A percentile compares a stretch with the other conserved stretches of the same genome.
phyloP scores from a whole-genome alignment of 139 green algal genomes.

The Diplosphaera chodatii region DNA sequence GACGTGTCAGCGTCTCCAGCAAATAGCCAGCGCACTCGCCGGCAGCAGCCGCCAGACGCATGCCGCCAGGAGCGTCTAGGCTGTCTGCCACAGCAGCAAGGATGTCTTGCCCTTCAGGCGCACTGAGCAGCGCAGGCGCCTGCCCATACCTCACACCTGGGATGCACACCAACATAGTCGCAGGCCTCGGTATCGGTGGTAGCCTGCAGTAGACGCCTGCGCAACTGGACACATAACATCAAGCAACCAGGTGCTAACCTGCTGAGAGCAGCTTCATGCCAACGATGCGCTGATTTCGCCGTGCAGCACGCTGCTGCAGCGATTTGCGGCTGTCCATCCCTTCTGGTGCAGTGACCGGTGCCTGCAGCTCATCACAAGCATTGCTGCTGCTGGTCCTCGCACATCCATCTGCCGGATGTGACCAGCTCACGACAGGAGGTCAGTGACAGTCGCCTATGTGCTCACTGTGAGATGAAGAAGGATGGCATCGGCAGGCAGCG shows the following conservation, averaged over 20 bases:
- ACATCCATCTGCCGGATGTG: no score
- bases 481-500: conserved; percentile 4
- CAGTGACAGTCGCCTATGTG: neutral
- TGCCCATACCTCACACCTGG: conserved; percentile 18
- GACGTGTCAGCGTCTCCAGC: neutral
- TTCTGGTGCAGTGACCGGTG: no score
- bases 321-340: no score
- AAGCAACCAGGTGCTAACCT: neutral
- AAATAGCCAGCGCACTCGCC: conserved; percentile 3
- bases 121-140: neutral
- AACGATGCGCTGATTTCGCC: conserved; percentile 2
- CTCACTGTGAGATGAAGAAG: neutral
- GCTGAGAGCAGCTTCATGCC: conserved; percentile 10
- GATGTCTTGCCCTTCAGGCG: neutral
- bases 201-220: no score
- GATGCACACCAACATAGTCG: no score
- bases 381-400: no score
- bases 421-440: no score
- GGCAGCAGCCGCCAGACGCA: neutral
- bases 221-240: no score
- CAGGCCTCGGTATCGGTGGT: no score
- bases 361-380: no score
- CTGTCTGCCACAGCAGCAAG: conserved; percentile 1
- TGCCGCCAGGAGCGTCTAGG: neutral
- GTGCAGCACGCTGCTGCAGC: no score